These are phyloP conservation scores for Ophiorrhiza pumila DNA, from an alignment of 257 asterid genomes.

Conservation along the genomic window DNA sequence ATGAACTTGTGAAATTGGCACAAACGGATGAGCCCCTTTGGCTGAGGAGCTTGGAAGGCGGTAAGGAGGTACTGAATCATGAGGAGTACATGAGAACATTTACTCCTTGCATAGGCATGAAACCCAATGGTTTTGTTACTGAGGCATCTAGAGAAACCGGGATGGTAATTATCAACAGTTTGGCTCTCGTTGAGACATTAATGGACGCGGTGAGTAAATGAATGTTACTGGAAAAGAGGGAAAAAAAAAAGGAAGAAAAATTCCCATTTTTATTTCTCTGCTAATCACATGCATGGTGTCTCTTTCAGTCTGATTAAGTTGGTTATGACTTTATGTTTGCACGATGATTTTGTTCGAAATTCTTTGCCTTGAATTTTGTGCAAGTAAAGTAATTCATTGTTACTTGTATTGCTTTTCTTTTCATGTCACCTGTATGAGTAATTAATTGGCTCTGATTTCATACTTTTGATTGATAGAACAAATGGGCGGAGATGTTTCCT, in stretches of 20 bases:
- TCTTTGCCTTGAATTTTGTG: constrained; percentile 7
- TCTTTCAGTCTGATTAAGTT: background rate
- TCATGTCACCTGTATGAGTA: background rate
- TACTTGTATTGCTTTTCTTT: too few species aligned
- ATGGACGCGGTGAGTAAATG: constrained; percentile 48
- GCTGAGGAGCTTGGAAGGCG: constrained; percentile 58
- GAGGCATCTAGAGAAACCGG: constrained; percentile 59
- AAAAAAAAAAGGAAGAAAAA: background rate
- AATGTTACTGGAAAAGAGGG: background rate
- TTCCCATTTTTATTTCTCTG: background rate
- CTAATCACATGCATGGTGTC: too few species aligned
- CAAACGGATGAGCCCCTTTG: constrained; percentile 75
- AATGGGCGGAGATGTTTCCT: constrained; percentile 64
- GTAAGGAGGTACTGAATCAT: constrained; percentile 41
- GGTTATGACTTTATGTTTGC: background rate
- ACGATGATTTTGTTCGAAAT: background rate
- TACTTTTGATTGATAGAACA: constrained; percentile 33
- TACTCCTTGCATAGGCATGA: constrained; percentile 47
- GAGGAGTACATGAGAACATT: constrained; percentile 45
- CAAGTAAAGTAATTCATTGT: background rate
- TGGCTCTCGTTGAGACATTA: constrained; percentile 58
- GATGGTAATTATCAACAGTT: constrained; percentile 45
- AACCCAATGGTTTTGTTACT: constrained; percentile 42
- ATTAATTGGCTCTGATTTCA: background rate
- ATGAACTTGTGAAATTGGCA: constrained; percentile 75